A percentile compares a stretch with the other conserved stretches of the same genome.
Evolutionary conservation across 2,329 filamentous ascomycete genomes (phyloP).

Genomic region (Dothideomycetidae sp.): DNA sequence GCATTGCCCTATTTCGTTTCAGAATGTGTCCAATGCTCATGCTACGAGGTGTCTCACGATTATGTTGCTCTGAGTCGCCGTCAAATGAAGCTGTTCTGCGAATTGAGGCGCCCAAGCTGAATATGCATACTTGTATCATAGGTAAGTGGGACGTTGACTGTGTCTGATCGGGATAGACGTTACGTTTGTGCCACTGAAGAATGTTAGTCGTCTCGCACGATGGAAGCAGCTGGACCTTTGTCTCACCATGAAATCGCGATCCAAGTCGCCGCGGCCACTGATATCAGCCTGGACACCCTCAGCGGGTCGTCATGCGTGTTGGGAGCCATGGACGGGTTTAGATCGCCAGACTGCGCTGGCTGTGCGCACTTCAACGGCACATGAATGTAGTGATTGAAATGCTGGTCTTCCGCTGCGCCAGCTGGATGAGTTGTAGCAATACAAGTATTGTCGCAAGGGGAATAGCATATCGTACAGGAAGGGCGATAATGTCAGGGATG

Average conservation of each 20-base stretch:
- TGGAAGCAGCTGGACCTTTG: not conserved
- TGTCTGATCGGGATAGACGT: constrained; percentile 20
- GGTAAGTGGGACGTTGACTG: constrained; percentile 10
- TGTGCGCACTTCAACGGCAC: too few species aligned
- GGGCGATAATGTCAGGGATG: too few species aligned
- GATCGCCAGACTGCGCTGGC: not conserved
- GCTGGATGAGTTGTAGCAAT: too few species aligned
- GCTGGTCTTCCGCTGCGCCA: too few species aligned
- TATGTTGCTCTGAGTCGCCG: constrained; percentile 84
- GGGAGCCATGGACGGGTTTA: not conserved
- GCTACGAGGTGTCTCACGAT: constrained; percentile 44
- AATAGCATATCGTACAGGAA: too few species aligned
- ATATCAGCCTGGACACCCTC: constrained; percentile 56
- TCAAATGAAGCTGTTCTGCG: constrained; percentile 69
- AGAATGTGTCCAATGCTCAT: constrained; percentile 13
- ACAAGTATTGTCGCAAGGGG: too few species aligned
- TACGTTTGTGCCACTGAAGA: constrained; percentile 62
- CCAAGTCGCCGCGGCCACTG: constrained; percentile 69
- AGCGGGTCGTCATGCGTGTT: constrained; percentile 38
- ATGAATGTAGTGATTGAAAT: too few species aligned
- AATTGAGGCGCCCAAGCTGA: constrained; percentile 97
- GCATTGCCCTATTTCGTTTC: constrained; percentile 38
- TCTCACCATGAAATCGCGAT: constrained; percentile 62
- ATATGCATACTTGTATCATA: constrained; percentile 66
- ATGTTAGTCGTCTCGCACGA: not conserved